Evolutionary conservation across 225 moss, liverwort and hornwort species (phyloP), one percentile per base, ranked within the genome.

Genomic region (Polytrichum formosum): DNA sequence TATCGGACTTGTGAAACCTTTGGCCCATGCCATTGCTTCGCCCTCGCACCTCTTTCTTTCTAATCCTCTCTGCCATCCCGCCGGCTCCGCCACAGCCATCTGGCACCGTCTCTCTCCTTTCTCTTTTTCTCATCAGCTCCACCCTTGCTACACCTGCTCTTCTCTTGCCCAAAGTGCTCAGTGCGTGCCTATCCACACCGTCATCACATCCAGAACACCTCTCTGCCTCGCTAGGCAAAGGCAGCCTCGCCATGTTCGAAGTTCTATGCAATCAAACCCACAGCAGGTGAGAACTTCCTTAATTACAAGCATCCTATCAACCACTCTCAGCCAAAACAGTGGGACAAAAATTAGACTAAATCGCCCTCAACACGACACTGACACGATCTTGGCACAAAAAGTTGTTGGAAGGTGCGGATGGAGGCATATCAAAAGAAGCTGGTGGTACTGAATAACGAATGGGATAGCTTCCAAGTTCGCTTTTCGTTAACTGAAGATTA

Each of bases 11-110:
- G 31, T 78, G 56, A 22, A 72, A 83, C 53, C 83, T 78, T 66
- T 87, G 83, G 18, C 87, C 87, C 87, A 87, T 78, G 68, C 87
- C 87, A 69, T 83, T 75, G 74, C 87, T 87, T 62, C 83, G 83
- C 70, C 71, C 78, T 21, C 83, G 83, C 69, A 83, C 71, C 26
- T 87, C 87, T 74, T 83, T 87, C 81, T 83, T 87, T 66, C 83
- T 74, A 6, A 76, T 81, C 22, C 80, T 75, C 71, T 83, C 83
- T 4, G 73, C 72, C 87, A 83, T 87, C 59, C 87, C 83, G 29
- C 83, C 83, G 35, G 87, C 81, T 33, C 83, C 87, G 35, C 83
- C 80, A 70, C 83, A 87, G 64, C 87, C 80, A 28, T 87, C 87
- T 35, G 87, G 83, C 54, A 87, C 87, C 26, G 80, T 78, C 80